Percentiles rank a stretch among this genome's conserved stretches.
These are phyloP conservation scores for Tulasnella sp. DNA, from an alignment of 768 basidiomycete genomes.

Conservation along the genomic window DNA sequence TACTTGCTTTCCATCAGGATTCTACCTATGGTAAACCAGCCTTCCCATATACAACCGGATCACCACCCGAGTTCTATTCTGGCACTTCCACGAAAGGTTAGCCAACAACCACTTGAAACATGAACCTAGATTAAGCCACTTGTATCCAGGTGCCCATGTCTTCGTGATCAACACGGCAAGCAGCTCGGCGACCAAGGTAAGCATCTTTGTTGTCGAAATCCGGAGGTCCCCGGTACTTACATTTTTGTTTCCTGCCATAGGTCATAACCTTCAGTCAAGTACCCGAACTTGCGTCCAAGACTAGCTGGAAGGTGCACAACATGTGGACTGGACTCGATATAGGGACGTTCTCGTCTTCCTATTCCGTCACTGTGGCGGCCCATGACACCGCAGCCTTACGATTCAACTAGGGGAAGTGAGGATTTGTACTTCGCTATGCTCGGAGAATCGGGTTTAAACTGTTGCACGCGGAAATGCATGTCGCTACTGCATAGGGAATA, in stretches of 20 bases:
- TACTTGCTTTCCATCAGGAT: conserved; percentile 46
- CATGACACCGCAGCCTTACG: conserved; percentile 44
- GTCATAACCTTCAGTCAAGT: conserved; percentile 35
- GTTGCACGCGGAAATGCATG: no score
- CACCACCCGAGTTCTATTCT: conserved; percentile 41
- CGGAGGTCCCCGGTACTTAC: conserved; percentile 9
- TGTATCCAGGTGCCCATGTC: conserved; percentile 41
- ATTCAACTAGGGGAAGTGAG: no score
- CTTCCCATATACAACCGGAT: conserved; percentile 34
- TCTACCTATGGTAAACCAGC: conserved; percentile 34
- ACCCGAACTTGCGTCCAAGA: conserved; percentile 32
- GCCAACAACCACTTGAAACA: no score
- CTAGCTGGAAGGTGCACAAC: conserved; percentile 34
- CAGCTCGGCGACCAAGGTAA: conserved; percentile 23
- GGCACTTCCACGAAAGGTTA: conserved; percentile 37
- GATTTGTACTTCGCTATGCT: no score
- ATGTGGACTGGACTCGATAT: conserved; percentile 41
- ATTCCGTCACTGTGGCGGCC: conserved; percentile 32
- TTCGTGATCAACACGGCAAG: conserved; percentile 41
- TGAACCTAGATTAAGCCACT: no score
- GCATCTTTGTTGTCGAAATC: neutral
- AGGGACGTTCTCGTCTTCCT: conserved; percentile 29
- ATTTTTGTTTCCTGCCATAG: no score
- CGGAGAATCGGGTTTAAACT: no score
- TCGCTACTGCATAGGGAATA: no score